Base-by-base conservation (phyloP, 345 rosid genomes). In the Nasturtium officinale region DNA sequence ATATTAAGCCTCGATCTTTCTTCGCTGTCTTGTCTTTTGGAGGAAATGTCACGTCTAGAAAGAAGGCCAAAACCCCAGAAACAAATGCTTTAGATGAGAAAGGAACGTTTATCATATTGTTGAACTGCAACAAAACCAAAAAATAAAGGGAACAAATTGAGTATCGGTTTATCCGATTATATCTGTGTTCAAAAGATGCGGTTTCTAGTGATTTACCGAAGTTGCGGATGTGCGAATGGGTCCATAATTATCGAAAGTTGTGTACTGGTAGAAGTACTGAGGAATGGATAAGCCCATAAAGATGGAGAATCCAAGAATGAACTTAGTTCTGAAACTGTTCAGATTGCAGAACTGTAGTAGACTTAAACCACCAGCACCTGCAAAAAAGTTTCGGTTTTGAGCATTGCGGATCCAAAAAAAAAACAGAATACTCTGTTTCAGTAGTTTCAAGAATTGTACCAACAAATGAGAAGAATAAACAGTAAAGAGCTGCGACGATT, bases 101-200 rank as follows among this genome's bases (percentile, higher is more conserved):
- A 0, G 96, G 97, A 66, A 90, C 94, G 63, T 93, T 93, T 64
- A 89, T 79, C 83, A 89, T 90, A 81, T 89, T 87, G 65, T 93
- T 93, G 81, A 90, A 93, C 98, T 93, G 93, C 83, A 77, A 62
- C 17, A 42, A 42, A 42, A 12, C 43, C 25, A 23, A 23, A 23
- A n/a, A 78, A 51, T 7, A 46, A 46, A n/a, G 12, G 21, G 15
- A 58, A 17, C 26, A 46, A 28, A 1, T 5, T 9, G 20, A 64
- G 15, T 12, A 48, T 66, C 18, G 26, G 17, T 69, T 35, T 46
- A 29, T 18, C 5, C 3, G 20, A 43, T 43, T 32, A 45, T 26
- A 5, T 29, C 3, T 13, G 5, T 28, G 20, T 13, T 12, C 0
- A 9, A 25, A 23, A 23, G 11, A 47, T 4, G 58, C 0, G 7